Conservation (phyloP, 2,329 filamentous ascomycete genomes). For the Biscogniauxia sp. region DNA sequence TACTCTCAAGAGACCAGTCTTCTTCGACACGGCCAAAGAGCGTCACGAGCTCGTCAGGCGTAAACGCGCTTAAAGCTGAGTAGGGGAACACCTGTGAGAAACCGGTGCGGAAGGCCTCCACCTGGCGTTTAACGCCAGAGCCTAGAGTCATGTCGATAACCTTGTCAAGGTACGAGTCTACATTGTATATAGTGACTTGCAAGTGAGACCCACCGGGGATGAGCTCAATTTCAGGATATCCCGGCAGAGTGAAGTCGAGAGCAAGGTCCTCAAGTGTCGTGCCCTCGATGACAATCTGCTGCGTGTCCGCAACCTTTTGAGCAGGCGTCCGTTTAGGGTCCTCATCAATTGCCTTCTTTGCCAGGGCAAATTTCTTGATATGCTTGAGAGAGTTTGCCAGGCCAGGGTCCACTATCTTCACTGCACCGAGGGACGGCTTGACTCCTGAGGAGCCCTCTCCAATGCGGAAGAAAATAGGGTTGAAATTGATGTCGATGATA, state of each 20-base stretch:
- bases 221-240: constrained; percentile 84
- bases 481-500: constrained; percentile 97
- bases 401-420: constrained; percentile 84
- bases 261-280: constrained; percentile 81
- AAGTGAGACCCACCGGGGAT: constrained; percentile 70
- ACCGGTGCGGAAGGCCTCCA: constrained; percentile 85
- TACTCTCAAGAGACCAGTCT: constrained; percentile 97
- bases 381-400: constrained; percentile 82
- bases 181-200: constrained; percentile 83
- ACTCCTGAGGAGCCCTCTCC: constrained; percentile 68
- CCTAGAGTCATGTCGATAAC: constrained; percentile 91
- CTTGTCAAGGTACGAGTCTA: constrained; percentile 82
- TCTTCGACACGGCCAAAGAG: constrained; percentile 91
- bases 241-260: constrained; percentile 92
- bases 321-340: constrained; percentile 62
- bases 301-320: constrained; percentile 69
- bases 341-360: constrained; percentile 79
- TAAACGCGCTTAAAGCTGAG: constrained; percentile 87
- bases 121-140: constrained; percentile 81
- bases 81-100: constrained; percentile 98
- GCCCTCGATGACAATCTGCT: constrained; percentile 71
- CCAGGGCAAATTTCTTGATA: constrained; percentile 80
- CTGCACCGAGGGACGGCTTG: constrained; percentile 80
- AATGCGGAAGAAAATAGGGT: constrained; percentile 95
- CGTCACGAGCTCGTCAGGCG: constrained; percentile 90